Base-by-base conservation (phyloP, 352 stramenopile genomes). In the Pythium guiyangense region DNA sequence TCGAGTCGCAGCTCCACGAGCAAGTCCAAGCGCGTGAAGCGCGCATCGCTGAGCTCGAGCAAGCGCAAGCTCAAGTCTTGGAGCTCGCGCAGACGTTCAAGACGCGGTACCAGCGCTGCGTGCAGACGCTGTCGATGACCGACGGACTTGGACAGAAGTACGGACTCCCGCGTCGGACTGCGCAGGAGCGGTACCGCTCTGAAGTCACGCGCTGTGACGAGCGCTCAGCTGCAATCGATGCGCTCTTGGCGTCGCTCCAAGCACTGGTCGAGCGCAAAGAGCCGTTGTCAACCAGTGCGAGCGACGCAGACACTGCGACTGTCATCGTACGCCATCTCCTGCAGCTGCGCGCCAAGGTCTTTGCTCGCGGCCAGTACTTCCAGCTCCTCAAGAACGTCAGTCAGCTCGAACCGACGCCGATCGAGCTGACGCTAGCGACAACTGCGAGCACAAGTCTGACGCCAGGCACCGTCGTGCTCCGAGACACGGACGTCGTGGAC, bases 61-160 rank as follows among this genome's bases (percentile, higher is more conserved):
- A 63, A 22, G 65, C 52, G 8, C 71, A 85, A 25, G 39, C 37
- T 9, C 27, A 63, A n/a, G 48, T 85, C 0, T 17, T 80, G n/a
- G 62, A 57, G 12, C 59, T 69, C 22, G 73, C 60, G 20, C 52
- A 76, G 29, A 46, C 63, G 6, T 96, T 96, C 70, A 85, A 92
- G 52, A 48, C 57, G 9, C 71, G 84, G 20, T 86, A 89, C 61
- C 78, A 92, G 31, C 27, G 48, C n/a, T 94, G 77, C 49, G 59
- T 90, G 20, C 86, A 94, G 56, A 83, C 62, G 39, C 62, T 97
- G 46, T 91, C 82, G 17, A 90, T 97, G 69, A 84, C 86, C 51
- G 86, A 97, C 60, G 89, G 90, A 0, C 68, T 97, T 0, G 89
- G 89, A 0, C 86, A 90, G 62, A 97, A 94, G 66, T 97, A 92